phyloP scores from a whole-genome alignment of 2,329 filamentous ascomycete genomes.

The Juglanconis juglandina region DNA sequence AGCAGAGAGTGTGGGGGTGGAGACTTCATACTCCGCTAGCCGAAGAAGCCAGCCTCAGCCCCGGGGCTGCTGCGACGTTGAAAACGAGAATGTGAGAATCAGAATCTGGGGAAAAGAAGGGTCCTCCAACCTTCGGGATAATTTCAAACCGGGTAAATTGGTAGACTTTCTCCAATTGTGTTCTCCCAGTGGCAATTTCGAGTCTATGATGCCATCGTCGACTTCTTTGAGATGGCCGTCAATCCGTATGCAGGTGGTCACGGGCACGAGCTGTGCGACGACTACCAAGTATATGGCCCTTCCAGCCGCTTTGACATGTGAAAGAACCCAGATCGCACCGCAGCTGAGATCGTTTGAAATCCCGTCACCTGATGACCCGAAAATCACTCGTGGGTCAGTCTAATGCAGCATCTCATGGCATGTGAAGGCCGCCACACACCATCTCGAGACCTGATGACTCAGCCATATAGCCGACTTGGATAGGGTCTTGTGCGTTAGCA shows the following conservation, averaged over 20 bases:
- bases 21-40: not conserved
- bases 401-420: slow-evolving; percentile 4
- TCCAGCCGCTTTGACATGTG: slow-evolving; percentile 13
- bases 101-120: not conserved
- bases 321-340: not conserved
- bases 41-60: not conserved
- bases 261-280: slow-evolving; percentile 5
- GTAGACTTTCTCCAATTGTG: not conserved
- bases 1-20: not conserved
- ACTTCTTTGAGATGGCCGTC: not conserved
- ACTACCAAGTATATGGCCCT: too few relatives aligned
- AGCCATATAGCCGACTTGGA: not conserved
- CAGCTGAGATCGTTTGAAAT: not conserved
- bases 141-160: not conserved
- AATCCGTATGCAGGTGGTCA: not conserved
- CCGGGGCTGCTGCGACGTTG: not conserved
- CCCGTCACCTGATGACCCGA: slow-evolving; percentile 6
- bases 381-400: not conserved
- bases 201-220: slow-evolving; percentile 3
- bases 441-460: not conserved
- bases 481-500: too few relatives aligned
- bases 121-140: not conserved
- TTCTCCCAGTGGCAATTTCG: slow-evolving; percentile 4
- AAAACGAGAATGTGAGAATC: too few relatives aligned
- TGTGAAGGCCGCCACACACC: slow-evolving; percentile 7